Evolutionary conservation across 768 basidiomycete genomes (phyloP), one percentile per base, ranked within the genome.

Genomic region (Mrakia frigida): DNA sequence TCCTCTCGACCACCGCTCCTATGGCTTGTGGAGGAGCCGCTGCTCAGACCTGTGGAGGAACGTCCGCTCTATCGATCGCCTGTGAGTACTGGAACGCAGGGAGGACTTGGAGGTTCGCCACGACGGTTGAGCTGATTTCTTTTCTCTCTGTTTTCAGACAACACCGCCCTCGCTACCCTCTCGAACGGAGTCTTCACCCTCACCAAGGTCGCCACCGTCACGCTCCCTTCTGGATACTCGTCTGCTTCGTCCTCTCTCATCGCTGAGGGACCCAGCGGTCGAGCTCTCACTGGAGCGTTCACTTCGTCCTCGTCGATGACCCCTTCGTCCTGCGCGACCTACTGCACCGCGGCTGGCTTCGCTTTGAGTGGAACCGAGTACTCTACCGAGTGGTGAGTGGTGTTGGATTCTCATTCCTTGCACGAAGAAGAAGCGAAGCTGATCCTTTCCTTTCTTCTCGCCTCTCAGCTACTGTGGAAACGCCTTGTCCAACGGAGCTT

Each of bases 401-500:
- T 46, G 3, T 10, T n/a, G 3, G 13, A 28, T 25, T 7, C 23
- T 21, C 13, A 56, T n/a, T 18, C 43, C 23, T 28, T 1, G 1
- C 25, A 7, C 28, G n/a, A 25, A n/a, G 56, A 28, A 25, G 3
- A 53, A 2, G 25, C 56, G 13, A 18, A 56, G 0, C 56, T 56
- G 50, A 7, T 56, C 56, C 9, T 46, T 46, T 18, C 18, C 43
- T 7, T 28, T 28, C 25, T 28, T 28, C 60, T 52, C 16, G 9
- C 23, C 33, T 16, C 56, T 60, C 41, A 74, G 84, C 78, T 83
- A 81, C 80, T 84, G 84, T 86, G 21, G 88, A 86, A 59, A 88
- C 86, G 7, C 84, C 79, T 5, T 88, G 87, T 31, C 89, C 81
- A 74, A 92, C 84, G 46, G 87, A 84, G 81, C 81, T 39, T 70